Percentiles rank a stretch among this genome's conserved stretches.
Evolutionary conservation across 1,139 yeast species (phyloP).

Genomic region (Taphrina communis): DNA sequence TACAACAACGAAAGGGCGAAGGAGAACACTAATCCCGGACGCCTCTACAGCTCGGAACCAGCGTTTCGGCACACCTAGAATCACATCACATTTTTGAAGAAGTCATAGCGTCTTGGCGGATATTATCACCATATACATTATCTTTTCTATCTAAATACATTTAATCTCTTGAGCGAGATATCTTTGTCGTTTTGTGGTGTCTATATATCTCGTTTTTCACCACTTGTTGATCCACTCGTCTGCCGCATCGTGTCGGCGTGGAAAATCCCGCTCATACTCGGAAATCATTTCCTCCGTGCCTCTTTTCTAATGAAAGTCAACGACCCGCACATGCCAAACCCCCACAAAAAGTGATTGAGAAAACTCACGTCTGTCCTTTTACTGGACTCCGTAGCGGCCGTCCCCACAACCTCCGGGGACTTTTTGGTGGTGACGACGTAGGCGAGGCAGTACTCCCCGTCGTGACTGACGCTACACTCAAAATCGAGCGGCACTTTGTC

Average conservation of each 20-base stretch:
- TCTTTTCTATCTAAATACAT: neutral
- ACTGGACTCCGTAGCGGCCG: neutral
- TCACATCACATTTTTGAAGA: neutral
- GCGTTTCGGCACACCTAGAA: conserved; percentile 6
- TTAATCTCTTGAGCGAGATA: too few species aligned
- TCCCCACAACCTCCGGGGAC: neutral
- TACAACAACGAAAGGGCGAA: conserved; percentile 6
- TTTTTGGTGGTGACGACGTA: conserved; percentile 20
- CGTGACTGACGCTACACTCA: conserved; percentile 32
- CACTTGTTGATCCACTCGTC: conserved; percentile 35
- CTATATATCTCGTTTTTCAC: neutral
- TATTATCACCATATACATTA: neutral
- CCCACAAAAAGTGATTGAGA: too few species aligned
- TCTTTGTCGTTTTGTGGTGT: neutral
- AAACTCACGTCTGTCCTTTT: neutral
- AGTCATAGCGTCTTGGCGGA: conserved; percentile 16
- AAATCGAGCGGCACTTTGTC: conserved; percentile 24
- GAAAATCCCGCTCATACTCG: conserved; percentile 34
- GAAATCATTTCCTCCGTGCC: conserved; percentile 39
- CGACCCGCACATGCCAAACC: neutral
- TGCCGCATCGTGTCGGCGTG: conserved; percentile 25
- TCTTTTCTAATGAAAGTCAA: conserved; percentile 7
- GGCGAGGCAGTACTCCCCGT: conserved; percentile 39
- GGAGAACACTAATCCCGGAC: conserved; percentile 5
- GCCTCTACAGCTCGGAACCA: conserved; percentile 20